Base-by-base conservation (phyloP, 2,329 filamentous ascomycete species). In the Drechslera avenae region DNA sequence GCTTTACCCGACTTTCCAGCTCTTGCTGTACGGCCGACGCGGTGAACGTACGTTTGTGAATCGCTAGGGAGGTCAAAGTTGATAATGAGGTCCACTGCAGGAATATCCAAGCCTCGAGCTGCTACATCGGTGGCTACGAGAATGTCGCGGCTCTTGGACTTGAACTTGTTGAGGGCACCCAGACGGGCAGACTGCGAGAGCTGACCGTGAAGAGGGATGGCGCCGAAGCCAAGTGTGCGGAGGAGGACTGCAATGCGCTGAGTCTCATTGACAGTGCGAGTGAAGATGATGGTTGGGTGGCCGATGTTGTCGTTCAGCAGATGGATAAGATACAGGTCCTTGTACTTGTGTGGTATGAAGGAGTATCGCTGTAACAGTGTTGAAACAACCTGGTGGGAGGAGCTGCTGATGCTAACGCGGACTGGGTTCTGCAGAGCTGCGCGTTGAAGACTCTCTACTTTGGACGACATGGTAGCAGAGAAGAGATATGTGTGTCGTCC, bases 51-150 rank as follows among this genome's bases (percentile, higher is more conserved):
- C 0, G 91, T 96, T 75, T 96, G 95, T 63, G 85, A 89, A 73
- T 95, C 90, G 21, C 86, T 83, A 0, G 91, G 90, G 2, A 96
- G 76, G 66, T 96, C 91, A 60, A 87, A 89, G 75, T 96, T 96
- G 59, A 96, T 73, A 2, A 97, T 90, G 0, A 93, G 77, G 59
- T 96, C 91, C 10, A 97, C 91, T n/a, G 85, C 88, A 10, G 91
- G 91, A 39, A 97, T 96, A 78, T 97, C 92, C 5, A 97, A 81
- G 80, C 92, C 93, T 71, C 92, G 86, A 1, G 92, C 90, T 1
- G 92, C 92, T n/a, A 97, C 90, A 71, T 97, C 92, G 0, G 92
- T 97, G 9, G 91, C 91, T 3, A 97, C 89, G 3, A 99, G 83
- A 32, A 99, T 93, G 59, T 95, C 86, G 34, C 91, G 82, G n/a